phyloP scores from a whole-genome alignment of 148 eudicot genomes.

The Pharnaceum exiguum region DNA sequence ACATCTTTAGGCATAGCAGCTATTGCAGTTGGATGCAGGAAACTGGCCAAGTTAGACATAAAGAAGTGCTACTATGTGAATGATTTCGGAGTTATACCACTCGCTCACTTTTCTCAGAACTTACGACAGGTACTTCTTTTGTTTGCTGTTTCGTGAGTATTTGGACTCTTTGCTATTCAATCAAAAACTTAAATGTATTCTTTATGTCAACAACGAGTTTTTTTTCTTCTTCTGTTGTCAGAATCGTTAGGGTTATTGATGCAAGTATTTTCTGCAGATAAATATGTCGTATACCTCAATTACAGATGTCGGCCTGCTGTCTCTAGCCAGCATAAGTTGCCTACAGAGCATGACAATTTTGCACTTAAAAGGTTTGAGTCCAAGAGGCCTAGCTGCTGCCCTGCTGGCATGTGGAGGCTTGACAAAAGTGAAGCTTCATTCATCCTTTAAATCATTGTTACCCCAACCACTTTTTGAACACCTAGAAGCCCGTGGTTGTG shows the following conservation, averaged over 20 bases:
- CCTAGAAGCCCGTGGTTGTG: constrained; percentile 76
- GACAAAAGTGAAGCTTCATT: constrained; percentile 81
- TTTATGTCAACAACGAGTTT: too few relatives aligned
- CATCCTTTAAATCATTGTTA: constrained; percentile 47
- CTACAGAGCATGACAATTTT: constrained; percentile 69
- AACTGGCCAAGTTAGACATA: constrained; percentile 70
- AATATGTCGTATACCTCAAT: constrained; percentile 77
- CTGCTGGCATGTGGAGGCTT: constrained; percentile 81
- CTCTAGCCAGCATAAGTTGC: constrained; percentile 77
- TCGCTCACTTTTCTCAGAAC: constrained; percentile 79
- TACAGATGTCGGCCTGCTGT: constrained; percentile 73
- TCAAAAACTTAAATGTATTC: background rate
- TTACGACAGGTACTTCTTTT: constrained; percentile 63
- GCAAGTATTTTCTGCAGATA: constrained; percentile 37
- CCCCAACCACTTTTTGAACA: constrained; percentile 59
- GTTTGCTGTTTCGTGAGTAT: background rate
- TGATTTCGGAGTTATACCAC: constrained; percentile 81
- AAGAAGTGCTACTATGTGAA: constrained; percentile 77
- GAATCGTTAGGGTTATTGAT: background rate
- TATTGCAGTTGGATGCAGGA: constrained; percentile 80
- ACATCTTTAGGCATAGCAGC: constrained; percentile 75
- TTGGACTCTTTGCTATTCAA: background rate
- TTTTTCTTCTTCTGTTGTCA: too few relatives aligned
- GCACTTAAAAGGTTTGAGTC: constrained; percentile 68
- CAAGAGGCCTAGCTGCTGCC: constrained; percentile 67